Evolutionary conservation across 2,329 filamentous ascomycete species (phyloP), one percentile per base, ranked within the genome.

Genomic region (Exophiala phaeomuriformis): DNA sequence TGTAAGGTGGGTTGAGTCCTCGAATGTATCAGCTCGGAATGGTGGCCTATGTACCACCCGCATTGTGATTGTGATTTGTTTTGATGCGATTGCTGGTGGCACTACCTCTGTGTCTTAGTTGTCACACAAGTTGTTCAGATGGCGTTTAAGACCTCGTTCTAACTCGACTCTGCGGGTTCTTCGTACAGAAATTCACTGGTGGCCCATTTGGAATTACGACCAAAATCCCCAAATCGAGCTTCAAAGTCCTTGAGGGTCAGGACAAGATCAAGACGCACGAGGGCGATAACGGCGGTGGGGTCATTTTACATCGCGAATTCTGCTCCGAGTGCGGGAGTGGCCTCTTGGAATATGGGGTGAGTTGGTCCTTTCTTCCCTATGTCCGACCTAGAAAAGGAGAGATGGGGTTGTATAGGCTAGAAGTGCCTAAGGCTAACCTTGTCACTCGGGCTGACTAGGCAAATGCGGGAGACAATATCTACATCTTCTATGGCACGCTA

Each of bases 321-420:
- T 81, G 77, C 55, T 68, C 68, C 3, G 72, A 66, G 1, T 80
- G 78, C 54, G 77, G 77, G 3, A 75, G 74, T 56, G 71, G 71
- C 37, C 70, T 80, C 47, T 64, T 77, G 28, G 77, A 80, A 61
- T 79, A 77, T 58, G 77, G 76, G 33, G 75, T 76, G 61, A 48
- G 71, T 64, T 12, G 12, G n/a, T 12, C 37, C 33, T 27, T n/a
- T 2, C 30, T 44, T 3, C 32, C n/a, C 41, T 47, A 3, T 40
- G 6, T 12, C 10, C 36, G 27, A 4, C 10, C 3, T 5, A 42
- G 6, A 12, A 8, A n/a, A n/a, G 4, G 9, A 39, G 36, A 39
- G 19, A 12, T 12, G 10, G 36, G 10, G 36, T 12, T 8, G 36
- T 8, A 5, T 12, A 39, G 10, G 19, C 19, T 39, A 6, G 6